These are phyloP conservation scores for Clonostachys rosea DNA, from an alignment of 2,329 filamentous ascomycete species.

Conservation along the genomic window DNA sequence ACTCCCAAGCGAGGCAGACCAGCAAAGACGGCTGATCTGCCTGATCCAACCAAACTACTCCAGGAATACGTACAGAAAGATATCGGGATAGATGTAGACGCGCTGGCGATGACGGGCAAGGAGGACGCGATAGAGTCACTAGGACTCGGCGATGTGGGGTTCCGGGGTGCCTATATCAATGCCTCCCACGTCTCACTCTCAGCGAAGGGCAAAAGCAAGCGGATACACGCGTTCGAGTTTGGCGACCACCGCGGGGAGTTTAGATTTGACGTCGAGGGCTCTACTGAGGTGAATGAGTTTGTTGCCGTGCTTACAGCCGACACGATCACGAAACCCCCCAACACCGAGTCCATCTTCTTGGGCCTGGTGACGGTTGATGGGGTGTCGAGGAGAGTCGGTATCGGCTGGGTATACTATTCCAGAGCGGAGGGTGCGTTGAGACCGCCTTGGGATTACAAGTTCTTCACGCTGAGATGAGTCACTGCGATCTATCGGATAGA, in stretches of 20 bases:
- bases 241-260: slow-evolving; percentile 4
- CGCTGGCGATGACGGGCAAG: not conserved
- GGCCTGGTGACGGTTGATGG: slow-evolving; percentile 2
- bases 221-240: not conserved
- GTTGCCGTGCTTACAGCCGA: slow-evolving; percentile 4
- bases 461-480: not conserved
- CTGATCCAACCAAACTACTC: not conserved
- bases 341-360: slow-evolving; percentile 3
- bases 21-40: not conserved
- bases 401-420: slow-evolving; percentile 3
- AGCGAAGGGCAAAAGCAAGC: not conserved
- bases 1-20: not conserved
- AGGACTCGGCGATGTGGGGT: not conserved
- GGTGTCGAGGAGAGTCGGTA: slow-evolving; percentile 1
- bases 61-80: not conserved
- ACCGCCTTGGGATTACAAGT: slow-evolving; percentile 3
- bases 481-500: not conserved
- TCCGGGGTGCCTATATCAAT: not conserved
- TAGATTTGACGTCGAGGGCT: slow-evolving; percentile 2
- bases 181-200: not conserved
- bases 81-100: not conserved
- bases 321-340: slow-evolving; percentile 4
- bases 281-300: slow-evolving; percentile 2
- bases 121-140: not conserved
- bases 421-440: not conserved